A percentile compares a stretch with the other conserved stretches of the same genome.
Evolutionary conservation across 2,329 filamentous ascomycete species (phyloP).

Genomic region (Fusarium humuli): DNA sequence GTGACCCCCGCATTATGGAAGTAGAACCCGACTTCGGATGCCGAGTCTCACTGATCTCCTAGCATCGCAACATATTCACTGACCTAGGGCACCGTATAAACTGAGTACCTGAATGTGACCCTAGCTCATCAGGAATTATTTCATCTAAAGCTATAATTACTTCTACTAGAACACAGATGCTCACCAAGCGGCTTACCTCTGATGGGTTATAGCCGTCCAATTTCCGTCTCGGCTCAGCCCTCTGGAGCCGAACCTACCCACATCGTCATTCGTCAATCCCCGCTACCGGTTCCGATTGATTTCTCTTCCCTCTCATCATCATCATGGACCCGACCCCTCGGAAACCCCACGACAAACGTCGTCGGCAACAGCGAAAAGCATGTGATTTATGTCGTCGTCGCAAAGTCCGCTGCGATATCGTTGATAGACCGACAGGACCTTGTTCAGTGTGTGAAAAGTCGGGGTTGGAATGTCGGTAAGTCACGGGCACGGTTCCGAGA

Average conservation of each 20-base stretch:
- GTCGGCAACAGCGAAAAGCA: conserved; percentile 49
- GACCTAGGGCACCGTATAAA: too few relatives aligned
- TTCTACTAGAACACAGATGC: too few relatives aligned
- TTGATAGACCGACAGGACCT: conserved; percentile 27
- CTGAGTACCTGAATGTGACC: too few relatives aligned
- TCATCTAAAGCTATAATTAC: too few relatives aligned
- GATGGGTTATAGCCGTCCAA: not conserved
- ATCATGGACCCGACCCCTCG: conserved; percentile 19
- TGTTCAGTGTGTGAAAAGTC: conserved; percentile 45
- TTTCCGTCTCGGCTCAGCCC: conserved; percentile 5
- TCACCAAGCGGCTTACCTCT: too few relatives aligned
- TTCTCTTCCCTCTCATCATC: conserved; percentile 16
- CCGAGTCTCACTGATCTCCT: too few relatives aligned
- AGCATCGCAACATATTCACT: too few relatives aligned
- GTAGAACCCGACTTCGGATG: too few relatives aligned
- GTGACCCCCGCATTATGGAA: conserved; percentile 1
- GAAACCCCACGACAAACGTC: conserved; percentile 20
- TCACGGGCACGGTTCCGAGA: conserved; percentile 28
- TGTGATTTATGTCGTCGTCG: conserved; percentile 44
- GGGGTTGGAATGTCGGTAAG: conserved; percentile 44
- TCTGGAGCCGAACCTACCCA: conserved; percentile 29
- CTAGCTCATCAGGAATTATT: too few relatives aligned
- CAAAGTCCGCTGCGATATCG: conserved; percentile 44
- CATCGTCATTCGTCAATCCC: not conserved
- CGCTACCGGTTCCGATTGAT: conserved; percentile 35